Conservation (phyloP, 225 moss, liverwort and hornwort genomes). For the Climacium dendroides region DNA sequence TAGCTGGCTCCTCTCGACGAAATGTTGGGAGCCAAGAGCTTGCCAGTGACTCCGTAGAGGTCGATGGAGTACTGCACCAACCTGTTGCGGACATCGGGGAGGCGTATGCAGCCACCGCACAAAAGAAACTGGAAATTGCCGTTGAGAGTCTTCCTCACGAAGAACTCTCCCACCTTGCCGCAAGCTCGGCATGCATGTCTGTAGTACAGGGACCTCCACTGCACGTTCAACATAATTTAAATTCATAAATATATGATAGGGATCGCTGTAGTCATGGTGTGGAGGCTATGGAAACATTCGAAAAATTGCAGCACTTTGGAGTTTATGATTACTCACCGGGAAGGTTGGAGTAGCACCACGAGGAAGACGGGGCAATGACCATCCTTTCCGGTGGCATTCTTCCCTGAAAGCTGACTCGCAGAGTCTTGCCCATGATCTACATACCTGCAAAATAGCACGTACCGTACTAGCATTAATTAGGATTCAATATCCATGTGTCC, state of each 20-base stretch:
- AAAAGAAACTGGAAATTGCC: constrained; percentile 48
- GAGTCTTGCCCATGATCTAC: constrained; percentile 38
- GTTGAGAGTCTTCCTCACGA: constrained; percentile 41
- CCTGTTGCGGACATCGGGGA: constrained; percentile 21
- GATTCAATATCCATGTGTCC: neutral
- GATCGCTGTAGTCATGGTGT: neutral
- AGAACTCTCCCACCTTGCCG: constrained; percentile 49
- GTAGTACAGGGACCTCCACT: constrained; percentile 57
- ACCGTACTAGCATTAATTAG: neutral
- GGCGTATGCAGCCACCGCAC: constrained; percentile 41
- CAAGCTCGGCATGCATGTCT: constrained; percentile 48
- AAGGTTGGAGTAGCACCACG: constrained; percentile 42
- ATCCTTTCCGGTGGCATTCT: constrained; percentile 37
- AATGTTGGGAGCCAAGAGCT: constrained; percentile 37
- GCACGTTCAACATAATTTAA: neutral
- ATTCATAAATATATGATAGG: neutral
- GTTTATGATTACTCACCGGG: constrained; percentile 4
- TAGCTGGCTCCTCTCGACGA: constrained; percentile 15
- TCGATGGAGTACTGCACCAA: constrained; percentile 54
- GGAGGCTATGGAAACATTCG: neutral
- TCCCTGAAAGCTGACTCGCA: constrained; percentile 36
- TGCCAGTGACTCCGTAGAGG: constrained; percentile 44
- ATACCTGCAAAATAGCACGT: constrained; percentile 21
- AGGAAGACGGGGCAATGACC: constrained; percentile 47
- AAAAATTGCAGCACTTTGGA: neutral